These are phyloP conservation scores for Clohesyomyces aquaticus DNA, from an alignment of 495 filamentous ascomycete species.

Conservation along the genomic window DNA sequence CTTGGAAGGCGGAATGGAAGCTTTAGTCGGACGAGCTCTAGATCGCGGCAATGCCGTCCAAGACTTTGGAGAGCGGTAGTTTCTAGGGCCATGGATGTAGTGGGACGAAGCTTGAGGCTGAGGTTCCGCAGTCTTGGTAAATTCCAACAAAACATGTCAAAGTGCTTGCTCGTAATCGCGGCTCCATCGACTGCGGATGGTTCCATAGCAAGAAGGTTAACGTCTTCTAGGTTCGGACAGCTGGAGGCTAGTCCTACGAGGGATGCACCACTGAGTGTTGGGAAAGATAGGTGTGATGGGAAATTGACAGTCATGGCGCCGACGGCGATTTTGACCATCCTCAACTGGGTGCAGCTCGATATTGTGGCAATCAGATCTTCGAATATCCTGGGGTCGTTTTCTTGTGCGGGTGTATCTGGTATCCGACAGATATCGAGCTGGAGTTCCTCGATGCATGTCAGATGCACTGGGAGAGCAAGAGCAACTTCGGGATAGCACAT, in stretches of 20 bases:
- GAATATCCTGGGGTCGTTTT: constrained; percentile 15
- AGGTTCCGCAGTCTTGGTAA: constrained; percentile 20
- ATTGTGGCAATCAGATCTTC: constrained; percentile 17
- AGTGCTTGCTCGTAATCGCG: constrained; percentile 20
- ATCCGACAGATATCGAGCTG: constrained; percentile 30
- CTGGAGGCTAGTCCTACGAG: constrained; percentile 6
- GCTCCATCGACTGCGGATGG: constrained; percentile 31
- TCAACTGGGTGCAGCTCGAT: constrained; percentile 15
- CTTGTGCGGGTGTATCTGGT: constrained; percentile 7
- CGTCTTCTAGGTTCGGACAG: constrained; percentile 24
- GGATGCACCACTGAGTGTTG: constrained; percentile 10
- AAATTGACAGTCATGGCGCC: constrained; percentile 19
- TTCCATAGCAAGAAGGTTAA: constrained; percentile 28
- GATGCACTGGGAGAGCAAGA: constrained; percentile 23
- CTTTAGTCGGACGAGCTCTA: constrained; percentile 33
- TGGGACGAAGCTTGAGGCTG: constrained; percentile 30
- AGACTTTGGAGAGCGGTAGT: constrained; percentile 27
- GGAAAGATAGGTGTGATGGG: constrained; percentile 15
- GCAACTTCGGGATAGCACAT: constrained; percentile 37
- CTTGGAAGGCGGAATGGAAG: constrained; percentile 19
- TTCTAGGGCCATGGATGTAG: constrained; percentile 6
- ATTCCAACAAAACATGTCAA: constrained; percentile 23
- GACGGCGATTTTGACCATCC: constrained; percentile 25
- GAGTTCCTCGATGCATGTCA: constrained; percentile 20
- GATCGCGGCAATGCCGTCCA: constrained; percentile 21